Evolutionary conservation across 257 asterid species (phyloP), one percentile per base, ranked within the genome.

Genomic region (Lycium ferocissimum): DNA sequence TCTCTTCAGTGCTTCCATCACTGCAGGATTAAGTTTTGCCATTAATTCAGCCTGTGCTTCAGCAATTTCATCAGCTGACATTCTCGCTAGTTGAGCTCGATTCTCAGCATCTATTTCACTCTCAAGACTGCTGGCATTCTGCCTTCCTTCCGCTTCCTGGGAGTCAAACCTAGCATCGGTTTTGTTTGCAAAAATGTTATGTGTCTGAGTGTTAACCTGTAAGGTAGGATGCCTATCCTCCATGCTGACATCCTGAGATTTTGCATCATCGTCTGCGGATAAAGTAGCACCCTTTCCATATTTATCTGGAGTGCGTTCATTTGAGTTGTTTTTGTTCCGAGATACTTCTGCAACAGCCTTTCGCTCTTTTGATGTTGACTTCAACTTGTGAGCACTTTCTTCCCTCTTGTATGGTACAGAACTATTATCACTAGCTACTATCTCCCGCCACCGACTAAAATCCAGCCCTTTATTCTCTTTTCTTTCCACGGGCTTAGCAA

Each of bases 41-140:
- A 90, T 88, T 87, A 96, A 76, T 89, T 93, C 98, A 86, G 94
- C 91, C 82, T 87, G 97, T 75, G 97, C 98, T 88, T 95, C 98
- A 65, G 94, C 93, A 89, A 96, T 95, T 89, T 96, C 97, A 65
- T 90, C 92, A 38, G 90, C 89, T 20, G 98, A 93, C 98, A 96
- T 95, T 78, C 83, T 88, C 63, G 90, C 92, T 88, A 96, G 82
- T 71, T 90, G 89, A 81, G 91, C 92, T 82, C 87, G 91, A 85
- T 95, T 96, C 90, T 96, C 96, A 76, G 92, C 91, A 90, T 96
- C 98, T 88, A 96, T 96, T 90, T 96, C 91, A 84, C 92, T 89
- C 88, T 91, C 92, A 72, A 94, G 88, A 86, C 89, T 87, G 43
- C 66, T 53, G 63, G 65, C 65, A 5, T 57, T 33, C 84, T 89